phyloP scores from a whole-genome alignment of 805 yeast species.

The Isabelozyma gotoi region DNA sequence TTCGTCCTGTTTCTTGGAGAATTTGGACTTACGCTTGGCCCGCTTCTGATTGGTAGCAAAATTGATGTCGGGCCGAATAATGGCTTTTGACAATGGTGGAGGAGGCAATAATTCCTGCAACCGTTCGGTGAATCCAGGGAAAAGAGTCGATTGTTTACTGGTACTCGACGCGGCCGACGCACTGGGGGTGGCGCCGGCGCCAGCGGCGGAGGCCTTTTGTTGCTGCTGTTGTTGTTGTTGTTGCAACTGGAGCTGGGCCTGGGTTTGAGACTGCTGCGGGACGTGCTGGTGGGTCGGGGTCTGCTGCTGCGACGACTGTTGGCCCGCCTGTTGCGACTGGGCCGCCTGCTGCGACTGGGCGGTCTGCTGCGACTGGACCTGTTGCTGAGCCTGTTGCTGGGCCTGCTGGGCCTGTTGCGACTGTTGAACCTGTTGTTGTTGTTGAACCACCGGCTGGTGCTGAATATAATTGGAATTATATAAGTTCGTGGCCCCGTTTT shows the following conservation, averaged over 20 bases:
- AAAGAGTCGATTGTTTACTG: conserved; percentile 10
- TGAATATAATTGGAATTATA: conserved; percentile 3
- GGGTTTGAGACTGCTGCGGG: conserved; percentile 10
- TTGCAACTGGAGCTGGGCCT: conserved; percentile 8
- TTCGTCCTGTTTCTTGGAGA: conserved; percentile 65
- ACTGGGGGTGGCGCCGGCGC: conserved; percentile 6
- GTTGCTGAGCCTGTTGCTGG: conserved; percentile 4
- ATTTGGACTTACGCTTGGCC: conserved; percentile 64
- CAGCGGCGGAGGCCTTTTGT: conserved; percentile 2
- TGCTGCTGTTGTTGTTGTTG: conserved; percentile 2
- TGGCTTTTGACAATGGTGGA: conserved; percentile 49
- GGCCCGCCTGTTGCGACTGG: background rate
- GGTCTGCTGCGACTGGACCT: conserved; percentile 6
- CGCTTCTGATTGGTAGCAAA: conserved; percentile 47
- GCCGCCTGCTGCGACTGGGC: background rate
- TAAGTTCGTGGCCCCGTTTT: conserved; percentile 4
- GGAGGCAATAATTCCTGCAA: conserved; percentile 37
- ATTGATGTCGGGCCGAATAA: conserved; percentile 43
- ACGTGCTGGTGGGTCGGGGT: conserved; percentile 6
- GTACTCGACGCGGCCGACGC: conserved; percentile 1
- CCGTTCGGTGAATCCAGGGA: conserved; percentile 22
- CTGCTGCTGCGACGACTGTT: background rate
- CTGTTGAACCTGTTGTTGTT: conserved; percentile 6
- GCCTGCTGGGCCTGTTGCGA: background rate
- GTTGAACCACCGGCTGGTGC: conserved; percentile 3